Percentiles rank a stretch among this genome's conserved stretches.
Evolutionary conservation across 169 alveolate genomes (phyloP).

Genomic region (Eimeria brunetti): DNA sequence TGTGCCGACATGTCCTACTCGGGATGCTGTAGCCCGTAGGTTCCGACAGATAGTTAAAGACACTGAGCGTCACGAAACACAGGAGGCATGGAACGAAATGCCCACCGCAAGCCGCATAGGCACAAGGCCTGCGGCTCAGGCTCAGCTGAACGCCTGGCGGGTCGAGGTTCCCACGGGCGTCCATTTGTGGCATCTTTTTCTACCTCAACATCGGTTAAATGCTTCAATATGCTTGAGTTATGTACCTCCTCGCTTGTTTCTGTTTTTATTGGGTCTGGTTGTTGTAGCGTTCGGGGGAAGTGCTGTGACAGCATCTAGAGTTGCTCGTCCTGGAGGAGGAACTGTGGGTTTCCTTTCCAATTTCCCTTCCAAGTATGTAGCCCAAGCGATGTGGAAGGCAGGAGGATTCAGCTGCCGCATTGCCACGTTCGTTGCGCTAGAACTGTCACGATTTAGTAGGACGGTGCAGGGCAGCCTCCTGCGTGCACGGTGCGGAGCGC

Average conservation of each 20-base stretch:
- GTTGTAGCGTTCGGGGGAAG: not conserved
- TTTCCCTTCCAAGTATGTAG: not conserved
- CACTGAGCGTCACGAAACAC: constrained; percentile 1
- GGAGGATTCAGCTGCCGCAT: not conserved
- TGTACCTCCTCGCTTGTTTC: not conserved
- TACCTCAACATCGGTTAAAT: not conserved
- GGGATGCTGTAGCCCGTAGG: not conserved
- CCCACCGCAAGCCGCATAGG: not conserved
- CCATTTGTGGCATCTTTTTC: not conserved
- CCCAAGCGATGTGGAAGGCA: not conserved
- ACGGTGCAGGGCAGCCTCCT: not conserved
- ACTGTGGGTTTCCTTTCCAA: not conserved
- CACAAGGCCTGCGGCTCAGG: not conserved
- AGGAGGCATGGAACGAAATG: not conserved
- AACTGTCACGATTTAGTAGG: not conserved
- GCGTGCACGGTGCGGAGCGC: not conserved
- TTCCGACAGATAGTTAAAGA: not conserved
- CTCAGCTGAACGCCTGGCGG: constrained; percentile 1
- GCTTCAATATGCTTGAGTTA: not conserved
- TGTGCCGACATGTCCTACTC: constrained; percentile 19
- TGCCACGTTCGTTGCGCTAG: not conserved
- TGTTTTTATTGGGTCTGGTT: not conserved
- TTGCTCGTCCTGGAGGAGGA: not conserved
- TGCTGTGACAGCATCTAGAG: not conserved
- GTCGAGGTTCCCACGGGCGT: not conserved